A percentile compares a stretch with the other conserved stretches of the same genome.
Conservation (phyloP, 2,329 filamentous ascomycete genomes). For the Clonostachys solani region DNA sequence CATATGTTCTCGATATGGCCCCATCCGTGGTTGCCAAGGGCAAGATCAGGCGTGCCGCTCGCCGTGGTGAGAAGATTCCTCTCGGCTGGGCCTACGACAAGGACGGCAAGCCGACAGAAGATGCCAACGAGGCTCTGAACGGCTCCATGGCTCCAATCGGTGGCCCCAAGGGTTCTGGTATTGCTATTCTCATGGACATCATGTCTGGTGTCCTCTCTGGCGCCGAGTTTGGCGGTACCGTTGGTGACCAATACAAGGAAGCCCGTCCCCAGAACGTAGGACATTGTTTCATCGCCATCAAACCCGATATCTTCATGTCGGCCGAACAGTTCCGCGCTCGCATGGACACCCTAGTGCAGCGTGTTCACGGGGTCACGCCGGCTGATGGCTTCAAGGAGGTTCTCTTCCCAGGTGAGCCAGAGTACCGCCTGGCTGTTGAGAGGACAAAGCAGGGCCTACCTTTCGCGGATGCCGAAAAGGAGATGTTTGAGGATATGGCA, state of each 20-base stretch:
- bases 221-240: slow-evolving; percentile 64
- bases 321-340: slow-evolving; percentile 43
- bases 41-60: slow-evolving; percentile 59
- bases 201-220: slow-evolving; percentile 70
- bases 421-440: too few relatives aligned
- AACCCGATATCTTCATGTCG: slow-evolving; percentile 44
- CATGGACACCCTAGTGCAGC: slow-evolving; percentile 10
- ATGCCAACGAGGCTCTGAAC: slow-evolving; percentile 59
- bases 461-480: neutral
- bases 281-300: slow-evolving; percentile 49
- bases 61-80: slow-evolving; percentile 58
- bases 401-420: too few relatives aligned
- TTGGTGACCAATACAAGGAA: slow-evolving; percentile 51
- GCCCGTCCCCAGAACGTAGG: slow-evolving; percentile 46
- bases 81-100: slow-evolving; percentile 66
- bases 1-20: slow-evolving; percentile 56
- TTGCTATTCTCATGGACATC: slow-evolving; percentile 77
- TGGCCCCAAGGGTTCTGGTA: slow-evolving; percentile 67
- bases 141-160: slow-evolving; percentile 77
- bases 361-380: too few relatives aligned
- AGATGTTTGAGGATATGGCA: too few relatives aligned
- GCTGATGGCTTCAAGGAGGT: too few relatives aligned
- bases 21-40: slow-evolving; percentile 57
- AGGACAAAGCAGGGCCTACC: neutral
- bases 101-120: slow-evolving; percentile 57